A percentile compares a stretch with the other conserved stretches of the same genome.
These are phyloP conservation scores for Hordeum marinum DNA, from an alignment of 176 grass and related monocot species.

Conservation along the genomic window DNA sequence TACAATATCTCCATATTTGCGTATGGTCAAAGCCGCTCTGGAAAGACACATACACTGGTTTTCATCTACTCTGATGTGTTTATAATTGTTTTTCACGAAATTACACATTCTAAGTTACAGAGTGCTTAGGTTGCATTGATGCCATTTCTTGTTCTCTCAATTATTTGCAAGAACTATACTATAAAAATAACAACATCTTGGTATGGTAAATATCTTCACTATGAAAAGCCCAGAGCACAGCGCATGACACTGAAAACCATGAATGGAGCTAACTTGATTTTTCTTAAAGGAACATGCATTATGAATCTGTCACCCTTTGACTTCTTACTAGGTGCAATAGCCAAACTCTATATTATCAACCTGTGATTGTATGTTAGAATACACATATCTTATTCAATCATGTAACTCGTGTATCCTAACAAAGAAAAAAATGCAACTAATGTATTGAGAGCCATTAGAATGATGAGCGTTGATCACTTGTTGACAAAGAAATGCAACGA, in stretches of 20 bases:
- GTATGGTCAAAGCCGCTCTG: conserved; percentile 92
- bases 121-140: neutral
- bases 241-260: neutral
- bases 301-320: neutral
- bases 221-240: neutral
- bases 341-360: neutral
- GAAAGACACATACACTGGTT: conserved; percentile 97
- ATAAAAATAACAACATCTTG: conserved; percentile 11
- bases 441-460: conserved; percentile 10
- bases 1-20: conserved; percentile 88
- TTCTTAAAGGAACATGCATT: neutral
- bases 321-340: neutral
- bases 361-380: neutral
- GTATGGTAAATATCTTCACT: conserved; percentile 5
- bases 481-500: neutral
- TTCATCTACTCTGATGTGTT: conserved; percentile 14
- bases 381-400: neutral
- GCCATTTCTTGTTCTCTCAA: neutral
- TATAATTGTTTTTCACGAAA: neutral
- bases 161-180: neutral
- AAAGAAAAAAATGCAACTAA: neutral
- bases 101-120: neutral
- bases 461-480: conserved; percentile 1
- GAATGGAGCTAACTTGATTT: neutral
- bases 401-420: neutral